These are phyloP conservation scores for Rhododendron henanense DNA, from an alignment of 148 eudicot genomes.

Conservation along the genomic window DNA sequence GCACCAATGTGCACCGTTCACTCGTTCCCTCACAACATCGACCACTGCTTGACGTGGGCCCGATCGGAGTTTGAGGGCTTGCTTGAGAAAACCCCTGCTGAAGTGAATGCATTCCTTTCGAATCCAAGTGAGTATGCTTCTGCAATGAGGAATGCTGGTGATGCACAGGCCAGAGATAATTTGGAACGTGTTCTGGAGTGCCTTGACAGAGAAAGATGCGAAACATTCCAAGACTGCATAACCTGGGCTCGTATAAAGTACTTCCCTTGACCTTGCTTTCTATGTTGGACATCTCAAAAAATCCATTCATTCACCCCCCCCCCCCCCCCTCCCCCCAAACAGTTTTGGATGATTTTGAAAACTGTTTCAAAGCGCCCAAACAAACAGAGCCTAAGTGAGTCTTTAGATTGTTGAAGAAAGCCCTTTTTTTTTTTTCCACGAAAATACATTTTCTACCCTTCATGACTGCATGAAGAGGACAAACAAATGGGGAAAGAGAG, in stretches of 20 bases:
- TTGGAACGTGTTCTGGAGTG: slow-evolving; percentile 76
- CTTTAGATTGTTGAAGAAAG: background rate
- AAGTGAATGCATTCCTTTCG: slow-evolving; percentile 80
- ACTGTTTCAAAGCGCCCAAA: background rate
- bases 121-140: slow-evolving; percentile 65
- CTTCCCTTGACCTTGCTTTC: slow-evolving; percentile 7
- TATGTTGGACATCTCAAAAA: background rate
- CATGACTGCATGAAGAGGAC: background rate
- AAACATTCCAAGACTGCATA: slow-evolving; percentile 76
- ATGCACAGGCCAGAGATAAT: slow-evolving; percentile 88
- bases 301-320: no score
- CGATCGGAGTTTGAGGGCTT: slow-evolving; percentile 87
- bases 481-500: background rate
- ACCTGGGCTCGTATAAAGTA: slow-evolving; percentile 88
- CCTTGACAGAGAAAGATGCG: slow-evolving; percentile 74
- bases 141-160: slow-evolving; percentile 77
- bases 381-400: background rate
- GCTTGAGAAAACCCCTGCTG: slow-evolving; percentile 87
- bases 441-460: background rate
- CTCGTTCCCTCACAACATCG: slow-evolving; percentile 89
- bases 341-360: background rate
- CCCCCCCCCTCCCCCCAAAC: no score
- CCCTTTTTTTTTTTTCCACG: background rate
- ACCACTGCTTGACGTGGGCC: slow-evolving; percentile 96
- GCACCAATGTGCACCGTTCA: slow-evolving; percentile 97